Percentiles rank a stretch among this genome's conserved stretches.
Conservation (phyloP, 2,329 filamentous ascomycete species). For the Xylaria digitata region DNA sequence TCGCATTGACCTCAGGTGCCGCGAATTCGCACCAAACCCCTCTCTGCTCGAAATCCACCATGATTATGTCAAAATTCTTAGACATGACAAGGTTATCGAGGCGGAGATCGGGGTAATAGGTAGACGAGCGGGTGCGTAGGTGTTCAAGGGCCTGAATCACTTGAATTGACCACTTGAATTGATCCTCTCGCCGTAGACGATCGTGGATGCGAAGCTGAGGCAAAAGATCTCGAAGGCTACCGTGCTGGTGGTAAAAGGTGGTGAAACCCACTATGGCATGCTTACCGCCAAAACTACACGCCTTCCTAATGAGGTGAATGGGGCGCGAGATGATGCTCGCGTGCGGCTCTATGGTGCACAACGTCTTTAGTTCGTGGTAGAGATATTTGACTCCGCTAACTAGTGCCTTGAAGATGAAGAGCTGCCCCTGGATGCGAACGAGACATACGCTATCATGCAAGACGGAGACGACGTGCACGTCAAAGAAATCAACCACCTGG, state of each 20-base stretch:
- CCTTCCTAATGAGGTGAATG: constrained; percentile 66
- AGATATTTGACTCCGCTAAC: constrained; percentile 69
- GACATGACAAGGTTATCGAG: constrained; percentile 70
- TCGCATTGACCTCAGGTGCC: constrained; percentile 68
- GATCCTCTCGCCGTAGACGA: constrained; percentile 56
- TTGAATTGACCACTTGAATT: constrained; percentile 66
- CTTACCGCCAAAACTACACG: constrained; percentile 66
- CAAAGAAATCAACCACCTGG: constrained; percentile 59
- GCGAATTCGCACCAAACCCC: constrained; percentile 73
- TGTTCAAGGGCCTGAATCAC: constrained; percentile 64
- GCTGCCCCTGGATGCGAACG: constrained; percentile 56
- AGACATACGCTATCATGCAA: constrained; percentile 70
- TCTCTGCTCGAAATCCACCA: constrained; percentile 72
- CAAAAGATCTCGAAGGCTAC: constrained; percentile 66
- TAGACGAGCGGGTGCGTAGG: constrained; percentile 57
- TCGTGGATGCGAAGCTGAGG: constrained; percentile 62
- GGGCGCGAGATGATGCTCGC: constrained; percentile 64
- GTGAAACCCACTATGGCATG: constrained; percentile 67
- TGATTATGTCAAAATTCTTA: constrained; percentile 58
- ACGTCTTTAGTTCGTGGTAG: constrained; percentile 69
- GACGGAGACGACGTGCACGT: constrained; percentile 63
- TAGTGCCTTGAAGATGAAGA: constrained; percentile 68
- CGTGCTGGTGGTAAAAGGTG: constrained; percentile 64
- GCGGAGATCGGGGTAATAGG: constrained; percentile 69
- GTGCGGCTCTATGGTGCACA: constrained; percentile 65